Percentiles rank a stretch among this genome's conserved stretches.
Conservation (phyloP, 352 stramenopile species). For the Albugo candida region DNA sequence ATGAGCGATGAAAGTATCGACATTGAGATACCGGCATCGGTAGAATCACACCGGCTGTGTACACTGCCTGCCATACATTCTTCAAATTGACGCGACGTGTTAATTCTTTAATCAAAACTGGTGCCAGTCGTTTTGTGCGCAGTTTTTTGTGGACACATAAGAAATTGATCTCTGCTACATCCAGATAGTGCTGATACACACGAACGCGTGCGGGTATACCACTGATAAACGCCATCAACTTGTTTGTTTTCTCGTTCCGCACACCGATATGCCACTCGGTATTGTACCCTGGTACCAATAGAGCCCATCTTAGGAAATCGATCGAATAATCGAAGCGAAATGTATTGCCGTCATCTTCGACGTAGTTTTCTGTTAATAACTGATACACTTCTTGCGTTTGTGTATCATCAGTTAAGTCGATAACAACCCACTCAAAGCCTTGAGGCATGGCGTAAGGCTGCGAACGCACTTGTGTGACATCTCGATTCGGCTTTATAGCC, state of each 20-base stretch:
- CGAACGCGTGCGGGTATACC: constrained; percentile 79
- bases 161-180: constrained; percentile 97
- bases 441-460: constrained; percentile 92
- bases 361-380: constrained; percentile 95
- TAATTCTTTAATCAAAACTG: constrained; percentile 99
- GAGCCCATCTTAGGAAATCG: constrained; percentile 75
- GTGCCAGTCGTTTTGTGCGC: constrained; percentile 87
- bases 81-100: constrained; percentile 94
- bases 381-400: constrained; percentile 89
- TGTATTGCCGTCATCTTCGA: constrained; percentile 96
- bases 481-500: constrained; percentile 88
- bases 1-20: constrained; percentile 92
- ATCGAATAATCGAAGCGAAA: constrained; percentile 89
- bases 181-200: constrained; percentile 30
- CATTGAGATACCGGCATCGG: constrained; percentile 88
- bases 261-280: constrained; percentile 94
- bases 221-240: constrained; percentile 96
- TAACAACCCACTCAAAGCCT: constrained; percentile 85
- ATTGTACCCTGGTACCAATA: constrained; percentile 86
- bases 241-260: constrained; percentile 70
- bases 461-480: constrained; percentile 68
- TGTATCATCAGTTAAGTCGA: constrained; percentile 73
- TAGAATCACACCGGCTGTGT: constrained; percentile 94
- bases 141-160: constrained; percentile 99
- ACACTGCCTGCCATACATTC: constrained; percentile 90